A percentile compares a stretch with the other conserved stretches of the same genome.
These are phyloP conservation scores for Amaranthus hypochondriacus DNA, from an alignment of 148 eudicot species.

Conservation along the genomic window DNA sequence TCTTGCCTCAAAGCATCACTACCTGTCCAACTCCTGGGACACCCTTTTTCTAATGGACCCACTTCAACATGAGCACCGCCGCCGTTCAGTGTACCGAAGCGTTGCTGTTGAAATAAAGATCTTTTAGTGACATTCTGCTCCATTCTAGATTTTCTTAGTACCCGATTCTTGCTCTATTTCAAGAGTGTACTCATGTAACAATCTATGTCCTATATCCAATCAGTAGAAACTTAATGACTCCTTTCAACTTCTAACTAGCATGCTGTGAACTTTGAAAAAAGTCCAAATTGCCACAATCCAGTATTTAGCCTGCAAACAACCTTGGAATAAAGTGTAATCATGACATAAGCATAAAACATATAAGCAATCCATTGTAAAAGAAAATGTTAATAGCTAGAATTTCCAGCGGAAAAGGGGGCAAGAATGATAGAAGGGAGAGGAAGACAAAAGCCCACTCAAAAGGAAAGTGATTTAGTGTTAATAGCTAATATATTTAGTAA, in stretches of 20 bases:
- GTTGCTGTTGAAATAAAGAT: conserved; percentile 15
- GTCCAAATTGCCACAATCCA: not conserved
- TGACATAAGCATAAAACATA: not conserved
- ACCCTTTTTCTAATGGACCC: conserved; percentile 13
- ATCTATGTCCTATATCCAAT: not conserved
- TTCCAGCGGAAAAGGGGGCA: too few species aligned
- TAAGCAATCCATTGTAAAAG: not conserved
- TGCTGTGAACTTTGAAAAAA: not conserved
- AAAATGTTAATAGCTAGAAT: not conserved
- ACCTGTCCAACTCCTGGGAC: conserved; percentile 18
- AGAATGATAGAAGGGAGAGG: too few species aligned
- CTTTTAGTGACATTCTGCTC: conserved; percentile 22
- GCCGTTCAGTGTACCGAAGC: conserved; percentile 11
- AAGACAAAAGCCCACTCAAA: not conserved
- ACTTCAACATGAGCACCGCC: conserved; percentile 9
- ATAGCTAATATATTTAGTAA: too few species aligned
- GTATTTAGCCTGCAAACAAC: conserved; percentile 14
- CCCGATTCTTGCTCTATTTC: not conserved
- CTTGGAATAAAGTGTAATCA: not conserved
- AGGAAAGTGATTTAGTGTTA: not conserved
- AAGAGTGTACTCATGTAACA: conserved; percentile 1
- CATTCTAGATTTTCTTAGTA: conserved; percentile 12
- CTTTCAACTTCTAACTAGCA: not conserved
- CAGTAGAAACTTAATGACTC: not conserved
- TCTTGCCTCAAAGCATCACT: too few species aligned